Evolutionary conservation across 768 basidiomycete genomes (phyloP), one percentile per base, ranked within the genome.

Genomic region (Gelatoporia subvermispora): DNA sequence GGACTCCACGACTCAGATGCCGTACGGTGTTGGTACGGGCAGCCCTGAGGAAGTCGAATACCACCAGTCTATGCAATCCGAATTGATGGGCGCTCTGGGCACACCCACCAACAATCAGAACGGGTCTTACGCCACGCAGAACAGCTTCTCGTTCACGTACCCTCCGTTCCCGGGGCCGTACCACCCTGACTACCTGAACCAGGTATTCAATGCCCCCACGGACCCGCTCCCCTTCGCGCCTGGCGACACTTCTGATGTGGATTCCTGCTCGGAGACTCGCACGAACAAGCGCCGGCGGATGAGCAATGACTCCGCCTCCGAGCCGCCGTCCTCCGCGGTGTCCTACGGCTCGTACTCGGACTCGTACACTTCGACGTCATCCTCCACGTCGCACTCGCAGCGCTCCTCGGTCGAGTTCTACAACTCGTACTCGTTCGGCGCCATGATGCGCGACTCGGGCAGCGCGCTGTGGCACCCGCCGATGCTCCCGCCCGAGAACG

Each of bases 401-500:
- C 74, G 76, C 2, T 75, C 76, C 0, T 83, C 84, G 15, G 78
- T 85, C 68, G 84, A 88, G 22, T 74, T 72, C 43, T 88, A 81
- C 64, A 73, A 70, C 54, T 67, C 60, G 15, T 83, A 76, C 59
- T 70, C 79, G 16, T 70, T 77, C 1, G 67, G 71, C 7, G 75
- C 73, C n/a, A 72, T 76, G 3, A 66, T 82, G 23, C 69, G 81
- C 15, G 80, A 78, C 4, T 77, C 76, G 4, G 54, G 51, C 50
- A 77, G 67, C 24, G 53, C 83, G 8, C 84, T 85, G 58, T 88
- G 86, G 85, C 88, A 90, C 65, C 85, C 87, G 2, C 83, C 86
- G 9, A 84, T 85, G 76, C 73, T 85, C 55, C 70, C 78, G 3
- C 77, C 79, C 53, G 76, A 58, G 44, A 76, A 22, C 68, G 11